Percentiles rank a stretch among this genome's conserved stretches.
Evolutionary conservation across 352 stramenopile genomes (phyloP).

Genomic region (Saprolegnia diclina): DNA sequence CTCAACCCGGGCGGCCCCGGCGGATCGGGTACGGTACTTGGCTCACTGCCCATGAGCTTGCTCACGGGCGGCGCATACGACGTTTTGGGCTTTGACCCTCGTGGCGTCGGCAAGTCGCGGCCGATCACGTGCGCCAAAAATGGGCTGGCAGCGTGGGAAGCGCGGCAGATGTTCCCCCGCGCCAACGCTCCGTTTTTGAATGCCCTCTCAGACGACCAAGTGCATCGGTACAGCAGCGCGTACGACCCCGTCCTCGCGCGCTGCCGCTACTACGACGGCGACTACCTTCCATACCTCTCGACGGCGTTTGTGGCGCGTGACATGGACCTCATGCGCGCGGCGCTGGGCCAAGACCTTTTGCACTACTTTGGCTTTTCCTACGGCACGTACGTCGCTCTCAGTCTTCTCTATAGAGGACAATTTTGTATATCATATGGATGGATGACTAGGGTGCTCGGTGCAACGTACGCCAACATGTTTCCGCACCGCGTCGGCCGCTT

Average conservation of each 20-base stretch:
- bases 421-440: background rate
- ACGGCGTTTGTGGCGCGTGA: conserved; percentile 13
- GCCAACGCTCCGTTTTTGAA: too few species aligned
- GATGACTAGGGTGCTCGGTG: background rate
- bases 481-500: conserved; percentile 18
- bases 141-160: background rate
- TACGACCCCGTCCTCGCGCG: too few species aligned
- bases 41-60: background rate
- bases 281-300: conserved; percentile 7
- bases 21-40: background rate
- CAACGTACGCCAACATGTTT: conserved; percentile 24
- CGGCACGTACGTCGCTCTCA: conserved; percentile 7
- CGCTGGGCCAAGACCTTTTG: conserved; percentile 1
- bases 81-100: conserved; percentile 17
- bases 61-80: conserved; percentile 4
- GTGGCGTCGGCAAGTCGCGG: conserved; percentile 1
- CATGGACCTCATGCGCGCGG: conserved; percentile 13
- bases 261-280: background rate
- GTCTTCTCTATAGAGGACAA: background rate
- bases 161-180: too few species aligned
- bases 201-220: too few species aligned
- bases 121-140: background rate
- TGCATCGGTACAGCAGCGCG: too few species aligned
- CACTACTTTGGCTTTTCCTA: conserved; percentile 23
- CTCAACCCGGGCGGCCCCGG: conserved; percentile 18